Percentiles rank a stretch among this genome's conserved stretches.
Evolutionary conservation across 192 early-diverging fungal genomes (phyloP).

Genomic region (Bifiguratus adelaidae): DNA sequence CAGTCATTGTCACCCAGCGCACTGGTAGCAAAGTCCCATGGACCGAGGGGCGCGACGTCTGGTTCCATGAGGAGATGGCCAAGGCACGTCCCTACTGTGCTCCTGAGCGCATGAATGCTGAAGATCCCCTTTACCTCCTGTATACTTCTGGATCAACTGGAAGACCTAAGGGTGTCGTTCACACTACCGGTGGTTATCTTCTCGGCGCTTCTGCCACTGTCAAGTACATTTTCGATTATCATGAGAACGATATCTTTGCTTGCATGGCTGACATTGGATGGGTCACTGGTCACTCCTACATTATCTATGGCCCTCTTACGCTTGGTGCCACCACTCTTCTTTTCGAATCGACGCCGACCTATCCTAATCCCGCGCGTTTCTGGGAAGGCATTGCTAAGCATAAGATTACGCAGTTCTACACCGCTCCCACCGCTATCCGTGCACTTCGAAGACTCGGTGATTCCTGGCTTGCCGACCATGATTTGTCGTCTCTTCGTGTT

Average conservation of each 20-base stretch:
- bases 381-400: conserved; percentile 81
- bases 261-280: conserved; percentile 96
- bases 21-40: conserved; percentile 82
- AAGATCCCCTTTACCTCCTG: conserved; percentile 92
- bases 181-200: conserved; percentile 93
- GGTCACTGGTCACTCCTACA: conserved; percentile 84
- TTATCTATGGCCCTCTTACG: conserved; percentile 84
- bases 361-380: conserved; percentile 75
- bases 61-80: conserved; percentile 88
- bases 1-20: conserved; percentile 83
- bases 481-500: conserved; percentile 76
- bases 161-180: conserved; percentile 88
- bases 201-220: conserved; percentile 75
- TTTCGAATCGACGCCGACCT: conserved; percentile 92
- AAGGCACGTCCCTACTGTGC: conserved; percentile 84
- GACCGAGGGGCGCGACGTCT: conserved; percentile 67
- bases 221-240: conserved; percentile 94
- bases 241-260: conserved; percentile 77
- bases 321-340: conserved; percentile 86
- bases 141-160: conserved; percentile 92
- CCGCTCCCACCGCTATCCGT: conserved; percentile 95
- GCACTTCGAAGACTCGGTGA: conserved; percentile 86
- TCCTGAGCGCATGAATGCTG: conserved; percentile 70
- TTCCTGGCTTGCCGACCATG: conserved; percentile 61
- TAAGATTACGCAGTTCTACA: conserved; percentile 96